Conservation (phyloP, 805 yeast genomes). For the Candida peoriensis region DNA sequence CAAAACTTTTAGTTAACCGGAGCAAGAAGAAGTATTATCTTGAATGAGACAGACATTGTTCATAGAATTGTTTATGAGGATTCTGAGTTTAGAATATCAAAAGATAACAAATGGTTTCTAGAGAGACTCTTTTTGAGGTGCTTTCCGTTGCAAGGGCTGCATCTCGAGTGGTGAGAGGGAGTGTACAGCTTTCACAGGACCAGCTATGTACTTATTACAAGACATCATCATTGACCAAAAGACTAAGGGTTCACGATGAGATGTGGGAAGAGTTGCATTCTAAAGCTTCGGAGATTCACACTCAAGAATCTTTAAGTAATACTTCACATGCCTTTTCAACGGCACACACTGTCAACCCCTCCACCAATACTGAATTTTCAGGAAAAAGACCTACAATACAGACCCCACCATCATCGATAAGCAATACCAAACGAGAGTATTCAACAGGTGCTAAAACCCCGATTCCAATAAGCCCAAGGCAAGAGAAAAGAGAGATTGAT, state of each 20-base stretch:
- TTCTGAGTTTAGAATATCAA: no score
- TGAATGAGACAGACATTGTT: no score
- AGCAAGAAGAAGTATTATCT: no score
- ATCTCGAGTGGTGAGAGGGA: constrained; percentile 10
- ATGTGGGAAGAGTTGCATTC: constrained; percentile 10
- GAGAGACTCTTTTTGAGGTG: constrained; percentile 16
- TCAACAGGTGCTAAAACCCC: constrained; percentile 10
- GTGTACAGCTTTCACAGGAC: constrained; percentile 6
- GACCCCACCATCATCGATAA: no score
- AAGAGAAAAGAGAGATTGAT: constrained; percentile 15
- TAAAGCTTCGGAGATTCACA: constrained; percentile 2
- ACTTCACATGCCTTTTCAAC: no score
- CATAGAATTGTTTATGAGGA: no score
- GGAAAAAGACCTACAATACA: no score
- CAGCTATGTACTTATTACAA: constrained; percentile 16
- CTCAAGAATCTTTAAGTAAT: no score
- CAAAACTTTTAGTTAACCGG: no score
- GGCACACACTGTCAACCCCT: no score
- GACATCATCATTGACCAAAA: constrained; percentile 19
- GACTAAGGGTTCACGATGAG: constrained; percentile 21
- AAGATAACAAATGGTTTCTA: constrained; percentile 18
- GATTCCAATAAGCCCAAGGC: constrained; percentile 8
- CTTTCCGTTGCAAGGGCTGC: constrained; percentile 17
- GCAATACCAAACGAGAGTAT: no score
- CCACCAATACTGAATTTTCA: no score